phyloP scores from a whole-genome alignment of 2,329 filamentous ascomycete species.

The Claviceps humidiphila region DNA sequence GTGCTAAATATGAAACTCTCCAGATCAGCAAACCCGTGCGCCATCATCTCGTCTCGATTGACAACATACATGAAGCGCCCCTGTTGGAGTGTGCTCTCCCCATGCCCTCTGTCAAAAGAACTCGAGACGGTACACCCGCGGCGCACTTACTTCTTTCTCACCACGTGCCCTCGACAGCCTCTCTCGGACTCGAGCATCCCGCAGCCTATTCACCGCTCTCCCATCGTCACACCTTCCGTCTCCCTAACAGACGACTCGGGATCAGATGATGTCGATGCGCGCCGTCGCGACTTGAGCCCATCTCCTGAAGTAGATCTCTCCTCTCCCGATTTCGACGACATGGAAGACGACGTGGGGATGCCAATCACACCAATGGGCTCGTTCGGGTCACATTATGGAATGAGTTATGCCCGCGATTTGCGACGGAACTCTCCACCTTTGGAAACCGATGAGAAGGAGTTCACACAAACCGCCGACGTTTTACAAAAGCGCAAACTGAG shows the following conservation, averaged over 20 bases:
- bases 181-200: slow-evolving; percentile 42
- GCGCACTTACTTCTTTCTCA: slow-evolving; percentile 93
- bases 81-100: slow-evolving; percentile 62
- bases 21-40: slow-evolving; percentile 90
- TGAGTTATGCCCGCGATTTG: slow-evolving; percentile 24
- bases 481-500: slow-evolving; percentile 53
- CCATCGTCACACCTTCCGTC: slow-evolving; percentile 71
- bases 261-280: slow-evolving; percentile 60
- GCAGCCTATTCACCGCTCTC: slow-evolving; percentile 13
- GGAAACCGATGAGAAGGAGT: slow-evolving; percentile 91
- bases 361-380: slow-evolving; percentile 51
- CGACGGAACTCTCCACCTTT: slow-evolving; percentile 76
- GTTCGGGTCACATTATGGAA: slow-evolving; percentile 37
- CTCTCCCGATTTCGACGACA: slow-evolving; percentile 70
- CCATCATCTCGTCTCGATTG: slow-evolving; percentile 86
- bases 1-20: neutral
- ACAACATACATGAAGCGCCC: slow-evolving; percentile 80
- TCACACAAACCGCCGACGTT: slow-evolving; percentile 85
- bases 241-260: slow-evolving; percentile 40
- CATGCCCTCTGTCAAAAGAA: slow-evolving; percentile 86
- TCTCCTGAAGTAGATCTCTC: slow-evolving; percentile 91
- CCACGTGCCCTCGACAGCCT: slow-evolving; percentile 70
- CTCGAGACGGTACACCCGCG: slow-evolving; percentile 84
- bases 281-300: slow-evolving; percentile 62
- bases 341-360: slow-evolving; percentile 44